Conservation (phyloP, 2,329 filamentous ascomycete genomes). For the Cercospora citrullina region DNA sequence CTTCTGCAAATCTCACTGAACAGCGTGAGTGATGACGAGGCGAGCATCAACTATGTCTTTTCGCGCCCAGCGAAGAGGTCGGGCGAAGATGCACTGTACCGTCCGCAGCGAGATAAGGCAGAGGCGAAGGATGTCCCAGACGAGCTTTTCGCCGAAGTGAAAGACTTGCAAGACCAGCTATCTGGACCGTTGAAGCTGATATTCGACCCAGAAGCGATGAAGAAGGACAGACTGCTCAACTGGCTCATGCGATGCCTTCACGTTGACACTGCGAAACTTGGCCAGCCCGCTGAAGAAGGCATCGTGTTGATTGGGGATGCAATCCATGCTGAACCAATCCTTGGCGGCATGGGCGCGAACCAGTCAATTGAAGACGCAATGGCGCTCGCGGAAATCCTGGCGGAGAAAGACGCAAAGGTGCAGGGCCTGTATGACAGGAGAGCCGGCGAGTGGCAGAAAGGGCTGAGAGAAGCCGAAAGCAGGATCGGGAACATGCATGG, state of each 20-base stretch:
- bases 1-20: conserved; percentile 41
- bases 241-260: conserved; percentile 46
- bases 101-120: conserved; percentile 36
- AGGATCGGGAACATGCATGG: conserved; percentile 33
- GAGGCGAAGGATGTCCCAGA: conserved; percentile 41
- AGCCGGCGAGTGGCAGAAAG: conserved; percentile 26
- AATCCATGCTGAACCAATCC: conserved; percentile 43
- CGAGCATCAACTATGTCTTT: conserved; percentile 44
- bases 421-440: conserved; percentile 27
- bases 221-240: conserved; percentile 41
- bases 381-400: conserved; percentile 37
- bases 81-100: conserved; percentile 38
- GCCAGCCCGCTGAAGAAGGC: conserved; percentile 30
- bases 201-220: conserved; percentile 38
- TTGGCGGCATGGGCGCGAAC: conserved; percentile 45
- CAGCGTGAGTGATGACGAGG: conserved; percentile 28
- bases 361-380: conserved; percentile 43
- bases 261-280: conserved; percentile 27
- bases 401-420: conserved; percentile 18
- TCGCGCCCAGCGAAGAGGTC: conserved; percentile 38
- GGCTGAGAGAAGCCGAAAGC: conserved; percentile 28
- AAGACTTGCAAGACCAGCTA: conserved; percentile 29
- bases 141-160: conserved; percentile 41
- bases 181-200: conserved; percentile 37
- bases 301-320: conserved; percentile 44